Conservation (phyloP, 805 yeast species). For the Teunomyces funiuensis region DNA sequence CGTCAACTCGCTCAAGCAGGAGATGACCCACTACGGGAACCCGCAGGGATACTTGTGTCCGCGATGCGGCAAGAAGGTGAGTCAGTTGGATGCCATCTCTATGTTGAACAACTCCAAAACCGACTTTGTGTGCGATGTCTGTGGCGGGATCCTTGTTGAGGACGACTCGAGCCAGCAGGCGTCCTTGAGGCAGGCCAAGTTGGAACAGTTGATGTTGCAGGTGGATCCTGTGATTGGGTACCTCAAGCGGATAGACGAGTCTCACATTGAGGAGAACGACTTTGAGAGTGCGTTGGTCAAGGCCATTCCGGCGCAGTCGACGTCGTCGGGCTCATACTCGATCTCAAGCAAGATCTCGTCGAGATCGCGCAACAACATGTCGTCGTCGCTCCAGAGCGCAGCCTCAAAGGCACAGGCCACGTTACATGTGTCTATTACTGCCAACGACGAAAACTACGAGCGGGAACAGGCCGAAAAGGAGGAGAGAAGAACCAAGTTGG, state of each 20-base stretch:
- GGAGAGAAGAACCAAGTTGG: slow-evolving; percentile 66
- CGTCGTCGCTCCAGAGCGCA: slow-evolving; percentile 42
- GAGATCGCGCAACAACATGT: slow-evolving; percentile 30
- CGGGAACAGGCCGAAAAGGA: slow-evolving; percentile 65
- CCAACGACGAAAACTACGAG: slow-evolving; percentile 75
- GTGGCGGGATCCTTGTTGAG: slow-evolving; percentile 75
- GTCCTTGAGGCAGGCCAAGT: slow-evolving; percentile 72
- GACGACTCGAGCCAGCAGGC: slow-evolving; percentile 88
- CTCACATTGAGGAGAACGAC: slow-evolving; percentile 38
- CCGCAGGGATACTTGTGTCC: slow-evolving; percentile 96
- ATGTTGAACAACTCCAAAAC: slow-evolving; percentile 75
- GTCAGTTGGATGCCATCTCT: slow-evolving; percentile 86
- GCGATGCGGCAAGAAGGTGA: slow-evolving; percentile 73
- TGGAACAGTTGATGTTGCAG: slow-evolving; percentile 84
- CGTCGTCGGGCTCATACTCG: slow-evolving; percentile 67
- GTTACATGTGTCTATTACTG: slow-evolving; percentile 84
- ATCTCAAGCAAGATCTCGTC: slow-evolving; percentile 45
- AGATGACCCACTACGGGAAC: slow-evolving; percentile 78
- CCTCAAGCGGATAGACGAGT: slow-evolving; percentile 55
- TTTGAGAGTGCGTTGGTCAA: slow-evolving; percentile 61
- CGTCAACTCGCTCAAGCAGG: slow-evolving; percentile 75
- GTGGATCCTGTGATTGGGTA: slow-evolving; percentile 83
- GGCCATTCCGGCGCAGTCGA: slow-evolving; percentile 81
- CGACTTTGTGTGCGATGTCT: slow-evolving; percentile 80
- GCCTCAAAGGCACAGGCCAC: slow-evolving; percentile 77